Evolutionary conservation across 805 yeast species (phyloP).

Genomic region (Saturnispora saitoi): DNA sequence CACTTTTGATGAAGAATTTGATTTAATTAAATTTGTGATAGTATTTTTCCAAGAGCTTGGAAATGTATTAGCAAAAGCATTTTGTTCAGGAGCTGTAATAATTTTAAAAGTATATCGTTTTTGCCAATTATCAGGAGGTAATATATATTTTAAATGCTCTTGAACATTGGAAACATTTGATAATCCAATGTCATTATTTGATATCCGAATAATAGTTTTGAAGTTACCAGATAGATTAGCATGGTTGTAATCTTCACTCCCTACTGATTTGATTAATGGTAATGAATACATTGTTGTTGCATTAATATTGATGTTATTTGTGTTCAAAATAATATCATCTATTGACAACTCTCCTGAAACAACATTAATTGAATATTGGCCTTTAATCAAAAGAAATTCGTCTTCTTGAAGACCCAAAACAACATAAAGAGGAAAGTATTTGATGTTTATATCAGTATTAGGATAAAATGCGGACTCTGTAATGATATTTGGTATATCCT

Average conservation of each 20-base stretch:
- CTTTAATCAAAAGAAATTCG: conserved; percentile 36
- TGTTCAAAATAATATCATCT: conserved; percentile 30
- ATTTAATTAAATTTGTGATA: conserved; percentile 12
- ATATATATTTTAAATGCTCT: conserved; percentile 38
- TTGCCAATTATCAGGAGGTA: conserved; percentile 18
- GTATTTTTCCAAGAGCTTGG: conserved; percentile 22
- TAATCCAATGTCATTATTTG: conserved; percentile 35
- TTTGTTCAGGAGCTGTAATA: conserved; percentile 19
- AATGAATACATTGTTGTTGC: conserved; percentile 30
- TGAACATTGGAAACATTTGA: conserved; percentile 35
- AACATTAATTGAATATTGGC: conserved; percentile 37
- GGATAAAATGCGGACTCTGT: conserved; percentile 3
- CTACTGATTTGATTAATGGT: conserved; percentile 35
- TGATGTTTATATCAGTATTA: neutral
- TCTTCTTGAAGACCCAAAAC: conserved; percentile 31
- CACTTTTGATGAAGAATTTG: conserved; percentile 17
- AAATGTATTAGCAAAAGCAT: conserved; percentile 25
- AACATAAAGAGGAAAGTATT: neutral
- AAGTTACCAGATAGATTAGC: conserved; percentile 20
- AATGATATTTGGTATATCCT: neutral
- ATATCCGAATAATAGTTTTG: conserved; percentile 35
- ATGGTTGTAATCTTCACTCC: conserved; percentile 1
- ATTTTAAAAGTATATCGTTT: conserved; percentile 30
- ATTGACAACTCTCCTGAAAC: conserved; percentile 40
- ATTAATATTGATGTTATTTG: conserved; percentile 18